A percentile compares a stretch with the other conserved stretches of the same genome.
Evolutionary conservation across 164 flowering plant species (phyloP).

Genomic region (Aristolochia californica): DNA sequence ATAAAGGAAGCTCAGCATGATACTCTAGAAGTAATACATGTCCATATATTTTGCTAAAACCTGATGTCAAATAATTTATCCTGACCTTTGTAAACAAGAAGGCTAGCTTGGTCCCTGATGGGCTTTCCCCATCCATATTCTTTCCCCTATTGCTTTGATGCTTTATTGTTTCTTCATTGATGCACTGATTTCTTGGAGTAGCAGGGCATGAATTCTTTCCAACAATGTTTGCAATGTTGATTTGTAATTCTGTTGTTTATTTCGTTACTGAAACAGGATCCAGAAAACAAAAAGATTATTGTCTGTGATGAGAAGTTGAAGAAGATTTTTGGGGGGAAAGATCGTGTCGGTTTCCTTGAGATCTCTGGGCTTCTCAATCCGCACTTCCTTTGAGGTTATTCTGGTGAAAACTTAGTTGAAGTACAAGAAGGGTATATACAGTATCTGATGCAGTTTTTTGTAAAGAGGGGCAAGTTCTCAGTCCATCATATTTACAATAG

Average conservation of each 20-base stretch:
- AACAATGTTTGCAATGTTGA: background rate
- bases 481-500: background rate
- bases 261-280: constrained; percentile 61
- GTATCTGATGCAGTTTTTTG: background rate
- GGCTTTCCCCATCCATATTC: background rate
- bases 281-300: constrained; percentile 73
- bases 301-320: constrained; percentile 91
- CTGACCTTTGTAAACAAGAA: too few relatives aligned
- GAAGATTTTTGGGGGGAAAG: constrained; percentile 69
- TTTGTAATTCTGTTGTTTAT: background rate
- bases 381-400: constrained; percentile 43
- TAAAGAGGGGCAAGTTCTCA: background rate
- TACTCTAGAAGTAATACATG: too few relatives aligned
- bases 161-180: background rate
- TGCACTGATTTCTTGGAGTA: background rate
- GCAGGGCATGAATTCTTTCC: background rate
- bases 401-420: background rate
- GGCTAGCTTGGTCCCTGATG: too few relatives aligned
- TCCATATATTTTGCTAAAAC: too few relatives aligned
- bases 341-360: constrained; percentile 89
- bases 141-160: background rate
- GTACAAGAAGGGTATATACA: background rate
- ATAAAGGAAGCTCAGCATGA: too few relatives aligned
- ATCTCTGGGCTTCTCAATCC: constrained; percentile 69
- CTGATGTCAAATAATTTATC: too few relatives aligned